Evolutionary conservation across 2,329 filamentous ascomycete species (phyloP), one percentile per base, ranked within the genome.

Genomic region (Monosporascus sp.): DNA sequence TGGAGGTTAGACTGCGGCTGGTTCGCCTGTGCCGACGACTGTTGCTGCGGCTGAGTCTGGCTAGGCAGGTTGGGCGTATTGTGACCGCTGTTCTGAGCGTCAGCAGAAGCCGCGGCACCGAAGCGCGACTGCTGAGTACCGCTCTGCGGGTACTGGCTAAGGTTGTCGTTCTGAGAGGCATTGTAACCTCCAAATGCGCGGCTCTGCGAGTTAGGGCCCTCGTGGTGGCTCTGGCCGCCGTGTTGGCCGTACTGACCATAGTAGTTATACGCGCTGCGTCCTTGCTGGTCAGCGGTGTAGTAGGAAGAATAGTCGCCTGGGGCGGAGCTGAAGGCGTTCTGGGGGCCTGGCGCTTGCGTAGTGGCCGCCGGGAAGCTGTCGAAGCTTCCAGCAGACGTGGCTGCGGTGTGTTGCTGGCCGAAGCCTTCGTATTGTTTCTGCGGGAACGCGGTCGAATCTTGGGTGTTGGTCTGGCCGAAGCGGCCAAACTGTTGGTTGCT

Each of bases 391-490:
- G 70, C 65, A 7, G 75, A 70, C 17, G 73, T 70, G 25, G 65
- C 65, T 22, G 78, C 74, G 50, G 75, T 79, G 57, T 82, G 89
- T 67, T 95, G 89, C 68, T 95, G 90, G 61, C 80, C 83, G 68
- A 96, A 97, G 0, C 89, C 83, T 67, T 97, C 93, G 70, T 91
- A 92, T 2, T 88, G 83, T 76, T 97, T 97, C 71, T 90, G 88
- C 5, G 78, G 74, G 51, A 81, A 76, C 20, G 81, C 75, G 44
- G 83, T 73, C 24, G 79, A 72, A 51, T 90, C 87, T 52, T 84
- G 85, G 36, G 79, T 70, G 51, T 76, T 77, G 50, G 78, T 67
- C 64, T 87, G 86, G 48, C 79, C 82, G 65, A 86, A 92, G 52
- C 88, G 85, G 53, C 82, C 83, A 63, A 85, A 92, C 63, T 88